Evolutionary conservation across 805 yeast species (phyloP).

Genomic region (Candida fluviatilis): DNA sequence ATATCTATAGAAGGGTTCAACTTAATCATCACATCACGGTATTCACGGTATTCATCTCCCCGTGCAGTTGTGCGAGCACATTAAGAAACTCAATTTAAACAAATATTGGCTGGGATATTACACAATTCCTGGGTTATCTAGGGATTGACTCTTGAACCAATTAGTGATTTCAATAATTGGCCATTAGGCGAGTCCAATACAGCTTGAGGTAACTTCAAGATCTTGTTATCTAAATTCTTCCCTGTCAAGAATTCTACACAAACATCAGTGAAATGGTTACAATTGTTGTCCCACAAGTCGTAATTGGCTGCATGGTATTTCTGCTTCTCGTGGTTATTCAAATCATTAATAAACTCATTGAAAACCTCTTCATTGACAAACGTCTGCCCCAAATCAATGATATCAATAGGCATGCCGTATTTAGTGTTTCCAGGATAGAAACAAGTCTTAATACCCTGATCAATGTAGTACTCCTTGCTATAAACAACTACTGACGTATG

Average conservation of each 20-base stretch:
- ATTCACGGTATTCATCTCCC: no score
- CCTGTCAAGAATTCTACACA: slow-evolving; percentile 56
- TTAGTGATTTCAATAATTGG: slow-evolving; percentile 28
- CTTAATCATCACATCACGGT: no score
- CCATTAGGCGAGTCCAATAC: slow-evolving; percentile 42
- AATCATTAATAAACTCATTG: slow-evolving; percentile 49
- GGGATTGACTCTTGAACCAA: slow-evolving; percentile 14
- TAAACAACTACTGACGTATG: slow-evolving; percentile 58
- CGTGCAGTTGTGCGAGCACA: no score
- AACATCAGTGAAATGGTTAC: slow-evolving; percentile 64
- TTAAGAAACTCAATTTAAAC: no score
- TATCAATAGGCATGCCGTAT: slow-evolving; percentile 54
- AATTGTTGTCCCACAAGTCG: slow-evolving; percentile 59
- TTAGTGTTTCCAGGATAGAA: slow-evolving; percentile 49
- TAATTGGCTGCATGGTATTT: slow-evolving; percentile 47
- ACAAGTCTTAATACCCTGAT: slow-evolving; percentile 47
- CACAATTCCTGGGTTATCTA: no score
- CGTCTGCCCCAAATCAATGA: slow-evolving; percentile 52
- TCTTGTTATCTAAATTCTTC: slow-evolving; percentile 48
- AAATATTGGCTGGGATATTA: no score
- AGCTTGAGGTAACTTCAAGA: slow-evolving; percentile 47
- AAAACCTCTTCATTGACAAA: slow-evolving; percentile 48
- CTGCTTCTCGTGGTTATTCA: slow-evolving; percentile 31
- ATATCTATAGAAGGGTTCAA: no score
- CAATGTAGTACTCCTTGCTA: slow-evolving; percentile 55